These are phyloP conservation scores for Phanerochaete sordida DNA, from an alignment of 768 basidiomycete species.

Conservation along the genomic window DNA sequence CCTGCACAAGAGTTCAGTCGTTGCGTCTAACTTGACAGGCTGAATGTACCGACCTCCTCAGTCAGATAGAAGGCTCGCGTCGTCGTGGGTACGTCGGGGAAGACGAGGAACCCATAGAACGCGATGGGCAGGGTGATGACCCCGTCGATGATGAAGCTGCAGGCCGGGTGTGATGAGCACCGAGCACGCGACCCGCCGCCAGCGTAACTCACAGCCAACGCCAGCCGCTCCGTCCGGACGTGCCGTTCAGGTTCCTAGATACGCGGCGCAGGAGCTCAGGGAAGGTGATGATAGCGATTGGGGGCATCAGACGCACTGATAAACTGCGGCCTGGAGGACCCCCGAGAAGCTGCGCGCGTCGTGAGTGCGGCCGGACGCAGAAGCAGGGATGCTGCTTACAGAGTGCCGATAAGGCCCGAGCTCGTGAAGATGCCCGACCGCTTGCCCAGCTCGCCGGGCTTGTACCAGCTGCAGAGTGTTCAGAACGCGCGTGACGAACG, in stretches of 20 bases:
- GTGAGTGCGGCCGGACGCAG: background rate
- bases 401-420: slow-evolving; percentile 55
- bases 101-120: slow-evolving; percentile 65
- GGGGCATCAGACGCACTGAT: slow-evolving; percentile 35
- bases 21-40: background rate
- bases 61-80: slow-evolving; percentile 64
- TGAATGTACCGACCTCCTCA: slow-evolving; percentile 38
- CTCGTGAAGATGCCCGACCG: slow-evolving; percentile 71
- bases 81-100: slow-evolving; percentile 67
- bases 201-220: slow-evolving; percentile 51
- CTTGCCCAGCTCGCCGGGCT: slow-evolving; percentile 64
- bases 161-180: background rate
- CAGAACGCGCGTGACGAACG: background rate
- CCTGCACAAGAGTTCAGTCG: slow-evolving; percentile 31
- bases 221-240: slow-evolving; percentile 57
- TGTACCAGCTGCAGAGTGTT: slow-evolving; percentile 56
- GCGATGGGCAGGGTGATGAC: slow-evolving; percentile 72
- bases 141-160: slow-evolving; percentile 64
- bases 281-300: background rate
- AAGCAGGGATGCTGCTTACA: slow-evolving; percentile 34
- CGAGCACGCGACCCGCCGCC: background rate
- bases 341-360: slow-evolving; percentile 51
- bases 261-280: background rate
- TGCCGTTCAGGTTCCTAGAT: slow-evolving; percentile 53
- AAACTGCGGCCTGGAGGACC: slow-evolving; percentile 60